Base-by-base conservation (phyloP, 345 rosid species). In the Eutrema heterophyllum region DNA sequence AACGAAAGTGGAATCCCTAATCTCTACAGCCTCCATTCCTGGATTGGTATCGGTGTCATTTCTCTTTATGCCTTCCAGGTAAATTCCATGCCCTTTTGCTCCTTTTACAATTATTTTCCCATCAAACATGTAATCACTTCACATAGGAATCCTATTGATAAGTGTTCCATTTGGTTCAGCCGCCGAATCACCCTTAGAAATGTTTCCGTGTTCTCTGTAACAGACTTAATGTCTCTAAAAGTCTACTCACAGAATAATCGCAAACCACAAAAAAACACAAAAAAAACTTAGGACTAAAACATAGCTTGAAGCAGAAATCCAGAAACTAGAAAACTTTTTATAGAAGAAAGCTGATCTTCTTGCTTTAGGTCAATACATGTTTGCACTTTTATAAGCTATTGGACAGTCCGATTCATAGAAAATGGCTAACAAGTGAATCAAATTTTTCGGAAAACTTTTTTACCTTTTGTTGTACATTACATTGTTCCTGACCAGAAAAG, bases 1-100 rank as follows among this genome's bases (percentile, higher is more conserved):
- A 96, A 90, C 5, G 98, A 92, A 78, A 89, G 91, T 15, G 30
- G 78, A 16, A 90, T 92, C 56, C 85, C 77, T 70, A 92, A 92
- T 70, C 94, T 96, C 49, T 96, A 96, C 82, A 96, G 99, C 72
- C 75, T 96, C 58, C 98, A 96, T 67, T 92, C 99, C 40, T 96
- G 99, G 99, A 81, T 96, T 52, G 99, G 99, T 7, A 88, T 96
- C 8, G 75, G 74, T 1, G 67, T 88, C 77, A 96, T 96, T 68
- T 79, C 76, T 46, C 95, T 96, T 27, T 96, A 96, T 50, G 99
- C 73, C 59, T 66, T 92, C 66, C 99, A 96, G 97, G 99, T 92
- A 84, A 15, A 54, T 27, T 9, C 43, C 57, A 44, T 74, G 14
- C 21, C 38, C 53, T 57, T 58, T 67, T 67, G 62, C 38, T 51